These are phyloP conservation scores for Cladosporium velox DNA, from an alignment of 2,329 filamentous ascomycete species.

Conservation along the genomic window DNA sequence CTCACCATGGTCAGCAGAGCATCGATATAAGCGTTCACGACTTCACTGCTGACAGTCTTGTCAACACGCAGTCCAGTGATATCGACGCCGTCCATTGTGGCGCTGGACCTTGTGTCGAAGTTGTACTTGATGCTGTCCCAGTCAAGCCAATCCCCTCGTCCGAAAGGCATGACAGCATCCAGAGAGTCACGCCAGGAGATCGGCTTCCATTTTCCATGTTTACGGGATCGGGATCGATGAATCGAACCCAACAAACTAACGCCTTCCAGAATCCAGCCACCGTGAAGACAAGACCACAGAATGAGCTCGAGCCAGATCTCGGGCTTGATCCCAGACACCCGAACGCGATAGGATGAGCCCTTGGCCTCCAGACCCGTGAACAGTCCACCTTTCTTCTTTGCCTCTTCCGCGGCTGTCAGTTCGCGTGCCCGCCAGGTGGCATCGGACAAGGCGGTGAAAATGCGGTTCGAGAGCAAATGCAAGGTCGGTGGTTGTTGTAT, in stretches of 20 bases:
- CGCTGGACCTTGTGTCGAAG: conserved; percentile 32
- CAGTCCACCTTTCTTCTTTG: not conserved
- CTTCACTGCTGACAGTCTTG: conserved; percentile 59
- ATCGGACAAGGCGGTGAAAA: conserved; percentile 53
- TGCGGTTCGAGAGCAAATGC: conserved; percentile 50
- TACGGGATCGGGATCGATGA: not conserved
- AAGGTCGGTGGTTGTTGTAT: conserved; percentile 52
- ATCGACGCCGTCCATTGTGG: conserved; percentile 26
- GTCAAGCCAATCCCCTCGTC: conserved; percentile 30
- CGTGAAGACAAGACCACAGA: conserved; percentile 53
- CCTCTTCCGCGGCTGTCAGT: conserved; percentile 24
- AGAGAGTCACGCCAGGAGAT: conserved; percentile 48
- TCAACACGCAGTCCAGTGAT: conserved; percentile 32
- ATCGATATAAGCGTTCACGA: conserved; percentile 58
- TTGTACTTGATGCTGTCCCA: conserved; percentile 36
- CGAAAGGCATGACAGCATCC: conserved; percentile 30
- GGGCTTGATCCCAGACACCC: conserved; percentile 30
- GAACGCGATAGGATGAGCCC: conserved; percentile 10
- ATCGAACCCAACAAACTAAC: conserved; percentile 39
- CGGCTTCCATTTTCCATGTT: conserved; percentile 32
- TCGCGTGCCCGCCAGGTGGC: conserved; percentile 53
- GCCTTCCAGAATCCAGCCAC: conserved; percentile 49
- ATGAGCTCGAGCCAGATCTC: conserved; percentile 57
- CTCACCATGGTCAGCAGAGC: conserved; percentile 51
- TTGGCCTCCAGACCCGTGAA: not conserved